Evolutionary conservation across 2,329 filamentous ascomycete genomes (phyloP).

Genomic region (Teratosphaeria gauchensis): DNA sequence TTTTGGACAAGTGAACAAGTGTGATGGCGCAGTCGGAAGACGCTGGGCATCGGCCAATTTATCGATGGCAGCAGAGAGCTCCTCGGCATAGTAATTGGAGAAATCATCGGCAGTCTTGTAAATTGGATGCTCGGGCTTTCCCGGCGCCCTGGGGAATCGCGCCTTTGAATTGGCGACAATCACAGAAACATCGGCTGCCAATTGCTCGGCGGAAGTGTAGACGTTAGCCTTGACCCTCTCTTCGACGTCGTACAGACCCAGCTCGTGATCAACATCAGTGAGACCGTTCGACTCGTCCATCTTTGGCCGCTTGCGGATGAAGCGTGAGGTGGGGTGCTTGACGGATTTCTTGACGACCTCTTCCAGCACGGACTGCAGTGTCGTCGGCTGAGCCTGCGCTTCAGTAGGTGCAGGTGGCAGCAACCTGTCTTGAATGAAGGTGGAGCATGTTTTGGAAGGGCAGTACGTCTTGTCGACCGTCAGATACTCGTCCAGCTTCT

Average conservation of each 20-base stretch:
- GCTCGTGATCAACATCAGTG: background rate
- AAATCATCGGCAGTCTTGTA: constrained; percentile 6
- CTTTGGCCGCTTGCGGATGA: constrained; percentile 8
- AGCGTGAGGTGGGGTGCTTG: constrained; percentile 6
- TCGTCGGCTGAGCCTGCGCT: background rate
- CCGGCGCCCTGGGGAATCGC: background rate
- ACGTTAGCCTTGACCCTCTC: background rate
- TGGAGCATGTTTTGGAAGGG: constrained; percentile 38
- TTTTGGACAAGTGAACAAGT: constrained; percentile 33
- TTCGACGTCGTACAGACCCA: constrained; percentile 8
- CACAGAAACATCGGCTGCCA: constrained; percentile 8
- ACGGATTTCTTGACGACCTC: constrained; percentile 7
- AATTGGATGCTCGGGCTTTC: constrained; percentile 8
- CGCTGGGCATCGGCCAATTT: background rate
- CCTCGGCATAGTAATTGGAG: constrained; percentile 2
- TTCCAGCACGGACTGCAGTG: constrained; percentile 1
- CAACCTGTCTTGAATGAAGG: constrained; percentile 35
- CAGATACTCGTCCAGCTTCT: constrained; percentile 40
- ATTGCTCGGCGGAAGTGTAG: constrained; percentile 4
- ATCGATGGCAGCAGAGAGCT: constrained; percentile 1
- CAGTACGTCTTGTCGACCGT: constrained; percentile 40
- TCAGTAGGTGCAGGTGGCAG: constrained; percentile 6
- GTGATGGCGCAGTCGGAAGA: background rate
- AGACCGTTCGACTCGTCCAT: constrained; percentile 4
- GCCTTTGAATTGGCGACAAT: constrained; percentile 5